phyloP scores from a whole-genome alignment of 208 protist species.

The Crithidia expoeki region DNA sequence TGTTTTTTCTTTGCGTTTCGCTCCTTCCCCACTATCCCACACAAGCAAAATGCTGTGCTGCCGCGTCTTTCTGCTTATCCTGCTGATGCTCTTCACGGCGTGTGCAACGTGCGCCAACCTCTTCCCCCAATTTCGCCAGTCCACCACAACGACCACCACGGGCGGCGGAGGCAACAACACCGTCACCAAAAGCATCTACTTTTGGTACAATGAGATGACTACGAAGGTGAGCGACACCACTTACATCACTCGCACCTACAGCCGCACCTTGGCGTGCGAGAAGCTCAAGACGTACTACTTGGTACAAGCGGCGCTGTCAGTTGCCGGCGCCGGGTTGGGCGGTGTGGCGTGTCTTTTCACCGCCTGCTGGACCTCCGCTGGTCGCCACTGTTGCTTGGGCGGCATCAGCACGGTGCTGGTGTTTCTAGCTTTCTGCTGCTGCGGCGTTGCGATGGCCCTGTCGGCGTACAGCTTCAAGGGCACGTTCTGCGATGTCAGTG shows the following conservation, averaged over 20 bases:
- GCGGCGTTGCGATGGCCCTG: slow-evolving; percentile 1
- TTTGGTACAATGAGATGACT: slow-evolving; percentile 14
- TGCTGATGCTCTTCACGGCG: slow-evolving; percentile 26
- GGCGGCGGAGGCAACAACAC: not conserved
- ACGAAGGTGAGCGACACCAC: slow-evolving; percentile 1
- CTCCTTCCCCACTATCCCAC: not conserved
- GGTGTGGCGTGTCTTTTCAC: slow-evolving; percentile 12
- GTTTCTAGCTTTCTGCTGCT: slow-evolving; percentile 8
- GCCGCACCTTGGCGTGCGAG: not conserved
- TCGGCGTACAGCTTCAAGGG: slow-evolving; percentile 10
- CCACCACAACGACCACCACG: not conserved
- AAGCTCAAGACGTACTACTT: slow-evolving; percentile 3
- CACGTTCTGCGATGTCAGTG: not conserved
- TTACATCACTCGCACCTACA: slow-evolving; percentile 9
- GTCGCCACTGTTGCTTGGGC: not conserved
- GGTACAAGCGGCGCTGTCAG: slow-evolving; percentile 5
- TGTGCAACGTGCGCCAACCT: slow-evolving; percentile 22
- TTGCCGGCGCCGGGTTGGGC: slow-evolving; percentile 4
- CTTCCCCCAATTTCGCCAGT: slow-evolving; percentile 20
- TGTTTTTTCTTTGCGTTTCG: slow-evolving; percentile 1
- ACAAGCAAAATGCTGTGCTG: slow-evolving; percentile 17
- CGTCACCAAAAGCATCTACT: slow-evolving; percentile 5
- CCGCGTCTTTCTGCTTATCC: slow-evolving; percentile 15
- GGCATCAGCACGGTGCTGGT: not conserved
- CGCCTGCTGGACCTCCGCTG: slow-evolving; percentile 8